Conservation (phyloP, 352 stramenopile species). For the Pythium coloratum region DNA sequence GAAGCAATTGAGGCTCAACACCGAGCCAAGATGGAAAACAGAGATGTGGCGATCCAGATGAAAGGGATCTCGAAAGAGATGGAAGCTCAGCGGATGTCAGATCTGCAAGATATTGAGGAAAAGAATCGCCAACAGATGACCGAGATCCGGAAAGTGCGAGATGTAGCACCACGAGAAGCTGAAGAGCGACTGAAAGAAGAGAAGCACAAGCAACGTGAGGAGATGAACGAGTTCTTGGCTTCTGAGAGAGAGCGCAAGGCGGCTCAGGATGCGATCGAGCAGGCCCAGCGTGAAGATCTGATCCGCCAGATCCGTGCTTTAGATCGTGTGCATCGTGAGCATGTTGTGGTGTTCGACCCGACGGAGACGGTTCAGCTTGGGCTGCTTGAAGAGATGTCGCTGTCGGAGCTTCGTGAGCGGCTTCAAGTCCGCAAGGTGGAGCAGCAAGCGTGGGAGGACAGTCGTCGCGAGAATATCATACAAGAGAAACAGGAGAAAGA, state of each 20-base stretch:
- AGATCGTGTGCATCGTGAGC: slow-evolving; percentile 73
- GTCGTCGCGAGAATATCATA: slow-evolving; percentile 68
- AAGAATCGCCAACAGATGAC: slow-evolving; percentile 53
- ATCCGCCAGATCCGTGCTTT: slow-evolving; percentile 87
- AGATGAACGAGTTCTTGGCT: slow-evolving; percentile 61
- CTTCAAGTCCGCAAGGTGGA: slow-evolving; percentile 78
- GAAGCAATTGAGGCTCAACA: slow-evolving; percentile 76
- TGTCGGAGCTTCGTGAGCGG: slow-evolving; percentile 82
- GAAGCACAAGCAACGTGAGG: slow-evolving; percentile 60
- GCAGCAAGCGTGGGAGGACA: slow-evolving; percentile 67
- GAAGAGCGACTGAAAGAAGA: slow-evolving; percentile 60
- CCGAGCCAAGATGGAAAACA: slow-evolving; percentile 73
- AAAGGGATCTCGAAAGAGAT: slow-evolving; percentile 73
- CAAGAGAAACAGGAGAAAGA: slow-evolving; percentile 78
- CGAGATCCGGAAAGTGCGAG: slow-evolving; percentile 76
- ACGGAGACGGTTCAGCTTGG: slow-evolving; percentile 85
- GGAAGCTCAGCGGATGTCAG: slow-evolving; percentile 56
- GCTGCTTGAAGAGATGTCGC: slow-evolving; percentile 91
- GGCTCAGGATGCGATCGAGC: slow-evolving; percentile 59
- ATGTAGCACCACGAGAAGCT: slow-evolving; percentile 79
- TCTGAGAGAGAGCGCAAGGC: slow-evolving; percentile 64
- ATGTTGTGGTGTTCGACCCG: slow-evolving; percentile 89
- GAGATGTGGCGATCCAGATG: slow-evolving; percentile 76
- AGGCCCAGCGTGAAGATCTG: slow-evolving; percentile 74
- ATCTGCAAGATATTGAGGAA: slow-evolving; percentile 54